Evolutionary conservation across 1,284 basidiomycete species (phyloP).

Genomic region (Ceratobasidium sp.): DNA sequence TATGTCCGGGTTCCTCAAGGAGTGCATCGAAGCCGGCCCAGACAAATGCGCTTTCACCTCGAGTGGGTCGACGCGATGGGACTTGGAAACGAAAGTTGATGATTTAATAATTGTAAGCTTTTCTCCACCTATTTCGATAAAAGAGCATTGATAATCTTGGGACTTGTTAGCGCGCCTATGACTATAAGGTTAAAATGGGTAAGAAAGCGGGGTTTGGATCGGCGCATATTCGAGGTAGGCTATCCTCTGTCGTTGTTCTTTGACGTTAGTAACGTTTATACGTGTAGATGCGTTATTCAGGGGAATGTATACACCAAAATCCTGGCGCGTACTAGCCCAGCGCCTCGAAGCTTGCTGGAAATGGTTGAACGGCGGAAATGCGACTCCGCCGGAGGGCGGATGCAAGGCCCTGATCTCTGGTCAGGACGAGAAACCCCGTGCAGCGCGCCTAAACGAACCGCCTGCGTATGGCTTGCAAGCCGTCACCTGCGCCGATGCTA

Average conservation of each 20-base stretch:
- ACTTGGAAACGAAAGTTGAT: neutral
- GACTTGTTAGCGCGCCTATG: no score
- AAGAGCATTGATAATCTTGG: no score
- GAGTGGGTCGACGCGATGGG: neutral
- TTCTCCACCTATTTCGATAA: no score
- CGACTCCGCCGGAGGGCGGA: no score
- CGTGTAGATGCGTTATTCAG: neutral
- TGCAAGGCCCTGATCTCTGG: no score
- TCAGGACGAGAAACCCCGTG: neutral
- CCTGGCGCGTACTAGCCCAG: neutral
- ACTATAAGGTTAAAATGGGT: no score
- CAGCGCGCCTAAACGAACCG: neutral
- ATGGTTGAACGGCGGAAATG: neutral
- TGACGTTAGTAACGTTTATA: neutral
- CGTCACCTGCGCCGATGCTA: conserved; percentile 46
- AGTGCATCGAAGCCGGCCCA: conserved; percentile 6
- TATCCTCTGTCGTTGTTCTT: neutral
- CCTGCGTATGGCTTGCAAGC: neutral
- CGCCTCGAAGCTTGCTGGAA: neutral
- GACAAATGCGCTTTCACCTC: conserved; percentile 23
- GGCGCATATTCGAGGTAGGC: neutral
- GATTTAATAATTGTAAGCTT: conserved; percentile 1
- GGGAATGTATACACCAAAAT: neutral
- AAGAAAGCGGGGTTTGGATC: neutral
- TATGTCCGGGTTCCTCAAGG: no score